Evolutionary conservation across 352 stramenopile species (phyloP), one percentile per base, ranked within the genome.

Genomic region (Globisporangium sylvaticum): DNA sequence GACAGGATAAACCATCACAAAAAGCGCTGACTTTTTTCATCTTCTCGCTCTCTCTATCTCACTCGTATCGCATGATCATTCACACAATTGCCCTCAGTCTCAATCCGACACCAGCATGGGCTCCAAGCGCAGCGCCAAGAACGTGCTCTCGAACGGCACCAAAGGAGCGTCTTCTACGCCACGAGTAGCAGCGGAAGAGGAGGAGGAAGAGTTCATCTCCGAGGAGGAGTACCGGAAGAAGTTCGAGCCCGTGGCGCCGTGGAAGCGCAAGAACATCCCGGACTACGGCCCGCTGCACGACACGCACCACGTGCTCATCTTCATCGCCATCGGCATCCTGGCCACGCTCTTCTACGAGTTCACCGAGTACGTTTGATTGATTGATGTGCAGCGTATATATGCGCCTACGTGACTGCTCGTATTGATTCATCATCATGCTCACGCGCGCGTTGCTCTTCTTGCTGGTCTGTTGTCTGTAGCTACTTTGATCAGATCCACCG

Each of bases 171-270:
- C 42, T 18, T 22, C 20, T 20, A 22, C 9, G 8, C 31, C 55
- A 31, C 8, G 24, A 18, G 18, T 29, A 52, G 20, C 42, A 58
- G 46, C 5, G 58, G 12, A 44, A 44, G 54, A 63, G n/a, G 72
- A 75, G 10, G 50, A 82, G 22, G 61, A 71, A 10, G 77, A 87
- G 46, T 78, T 80, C 50, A 60, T 80, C 61, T 72, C 69, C 37
- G 77, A 90, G 42, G 82, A 82, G 25, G 81, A 79, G 27, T 88
- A 83, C 60, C 76, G 76, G 58, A 89, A 86, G 70, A 61, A 81
- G 27, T 84, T 90, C 54, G 87, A 95, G 66, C 85, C 85, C 4
- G 82, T 95, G 39, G 84, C 87, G 59, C 87, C 87, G 5, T 95
- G 87, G 87, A 91, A 93, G 31, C 82, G 83, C 44, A 70, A 82